Percentiles rank a stretch among this genome's conserved stretches.
Conservation (phyloP, 495 filamentous ascomycete species). For the Tuber melanosporum region DNA sequence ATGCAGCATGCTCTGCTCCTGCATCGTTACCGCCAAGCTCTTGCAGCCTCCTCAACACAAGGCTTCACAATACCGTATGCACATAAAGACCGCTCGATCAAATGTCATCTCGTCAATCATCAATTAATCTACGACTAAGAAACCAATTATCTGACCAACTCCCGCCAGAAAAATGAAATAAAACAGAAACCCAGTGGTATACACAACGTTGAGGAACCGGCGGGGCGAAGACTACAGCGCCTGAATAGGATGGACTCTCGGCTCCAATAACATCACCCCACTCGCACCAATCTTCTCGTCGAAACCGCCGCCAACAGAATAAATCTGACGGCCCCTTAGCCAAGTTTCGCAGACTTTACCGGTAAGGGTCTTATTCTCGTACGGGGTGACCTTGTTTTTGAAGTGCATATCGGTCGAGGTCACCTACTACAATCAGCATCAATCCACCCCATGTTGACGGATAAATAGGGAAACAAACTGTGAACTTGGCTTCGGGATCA, state of each 20-base stretch:
- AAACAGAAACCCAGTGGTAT: neutral
- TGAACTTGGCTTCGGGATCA: conserved; percentile 73
- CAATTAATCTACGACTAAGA: neutral
- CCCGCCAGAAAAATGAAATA: neutral
- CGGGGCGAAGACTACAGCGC: neutral
- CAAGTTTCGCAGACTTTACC: conserved; percentile 87
- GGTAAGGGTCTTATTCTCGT: conserved; percentile 72
- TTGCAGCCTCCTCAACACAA: neutral
- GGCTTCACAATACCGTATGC: neutral
- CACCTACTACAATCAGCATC: conserved; percentile 16
- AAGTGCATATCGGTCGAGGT: conserved; percentile 66
- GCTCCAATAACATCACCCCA: conserved; percentile 54
- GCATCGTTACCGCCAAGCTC: neutral
- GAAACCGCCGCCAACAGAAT: conserved; percentile 57
- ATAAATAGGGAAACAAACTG: conserved; percentile 48
- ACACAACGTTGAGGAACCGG: neutral
- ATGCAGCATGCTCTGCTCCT: neutral
- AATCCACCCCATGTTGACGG: neutral
- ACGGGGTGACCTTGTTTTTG: conserved; percentile 90
- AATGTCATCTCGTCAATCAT: neutral
- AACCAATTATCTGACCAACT: neutral
- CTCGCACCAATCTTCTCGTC: conserved; percentile 51
- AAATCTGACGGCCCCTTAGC: conserved; percentile 73
- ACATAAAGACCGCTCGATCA: neutral
- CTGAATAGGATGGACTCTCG: conserved; percentile 18